phyloP scores from a whole-genome alignment of 768 basidiomycete species.

The Termitomyces sp. region DNA sequence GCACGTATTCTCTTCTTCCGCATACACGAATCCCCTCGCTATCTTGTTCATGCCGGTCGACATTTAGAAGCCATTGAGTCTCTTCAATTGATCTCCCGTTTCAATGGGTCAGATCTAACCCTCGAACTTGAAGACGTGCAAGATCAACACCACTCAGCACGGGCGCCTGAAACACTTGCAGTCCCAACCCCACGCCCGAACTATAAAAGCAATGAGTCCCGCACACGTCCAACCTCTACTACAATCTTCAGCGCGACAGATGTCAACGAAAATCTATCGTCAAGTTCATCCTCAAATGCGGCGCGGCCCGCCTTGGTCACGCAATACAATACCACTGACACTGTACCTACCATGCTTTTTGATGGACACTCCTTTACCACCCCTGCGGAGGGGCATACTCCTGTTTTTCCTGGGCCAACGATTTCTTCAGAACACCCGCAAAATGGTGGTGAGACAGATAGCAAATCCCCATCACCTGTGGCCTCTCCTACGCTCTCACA shows the following conservation, averaged over 20 bases:
- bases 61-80: conserved; percentile 80
- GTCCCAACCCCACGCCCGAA: conserved; percentile 3
- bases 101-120: conserved; percentile 71
- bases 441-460: conserved; percentile 1
- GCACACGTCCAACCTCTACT: conserved; percentile 21
- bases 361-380: conserved; percentile 24
- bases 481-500: not conserved
- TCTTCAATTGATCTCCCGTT: conserved; percentile 77
- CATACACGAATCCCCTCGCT: conserved; percentile 91
- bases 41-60: conserved; percentile 84
- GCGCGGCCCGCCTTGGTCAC: conserved; percentile 17
- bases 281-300: not conserved
- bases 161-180: conserved; percentile 1
- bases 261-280: conserved; percentile 17
- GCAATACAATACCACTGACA: conserved; percentile 30
- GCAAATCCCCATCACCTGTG: conserved; percentile 4
- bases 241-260: conserved; percentile 28
- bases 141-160: conserved; percentile 28
- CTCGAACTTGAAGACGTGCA: conserved; percentile 70
- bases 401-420: conserved; percentile 12
- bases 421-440: not conserved
- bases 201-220: not conserved
- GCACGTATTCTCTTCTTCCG: conserved; percentile 87
- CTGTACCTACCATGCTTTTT: conserved; percentile 19
- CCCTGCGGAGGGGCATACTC: conserved; percentile 16